These are phyloP conservation scores for Rhazya stricta DNA, from an alignment of 257 asterid genomes.

Conservation along the genomic window DNA sequence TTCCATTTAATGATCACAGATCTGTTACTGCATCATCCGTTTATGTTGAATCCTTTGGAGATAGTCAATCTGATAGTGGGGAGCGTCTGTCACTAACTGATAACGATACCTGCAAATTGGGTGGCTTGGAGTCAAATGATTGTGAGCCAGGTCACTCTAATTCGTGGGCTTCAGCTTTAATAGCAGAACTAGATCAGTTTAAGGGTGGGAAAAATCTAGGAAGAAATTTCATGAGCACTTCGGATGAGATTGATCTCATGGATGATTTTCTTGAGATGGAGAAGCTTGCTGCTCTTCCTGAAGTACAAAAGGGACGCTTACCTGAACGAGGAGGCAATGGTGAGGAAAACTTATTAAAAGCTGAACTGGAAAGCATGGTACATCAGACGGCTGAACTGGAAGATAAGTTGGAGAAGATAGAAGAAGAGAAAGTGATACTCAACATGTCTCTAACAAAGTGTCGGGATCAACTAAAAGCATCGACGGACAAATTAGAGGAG, in stretches of 20 bases:
- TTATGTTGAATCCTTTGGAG: slow-evolving; percentile 49
- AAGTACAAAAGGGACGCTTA: slow-evolving; percentile 21
- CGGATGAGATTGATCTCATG: slow-evolving; percentile 66
- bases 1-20: slow-evolving; percentile 30
- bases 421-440: slow-evolving; percentile 45
- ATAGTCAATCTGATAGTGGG: slow-evolving; percentile 58
- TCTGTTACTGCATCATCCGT: slow-evolving; percentile 45
- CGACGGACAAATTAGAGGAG: slow-evolving; percentile 49
- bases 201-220: slow-evolving; percentile 29
- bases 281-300: slow-evolving; percentile 54
- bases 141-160: slow-evolving; percentile 20
- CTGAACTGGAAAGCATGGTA: slow-evolving; percentile 33
- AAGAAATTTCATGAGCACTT: slow-evolving; percentile 32
- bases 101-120: slow-evolving; percentile 27
- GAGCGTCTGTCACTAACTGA: slow-evolving; percentile 35
- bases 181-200: slow-evolving; percentile 25
- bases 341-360: slow-evolving; percentile 23
- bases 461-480: slow-evolving; percentile 45
- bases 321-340: slow-evolving; percentile 16
- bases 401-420: slow-evolving; percentile 41
- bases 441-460: slow-evolving; percentile 42
- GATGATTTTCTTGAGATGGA: slow-evolving; percentile 96
- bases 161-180: slow-evolving; percentile 17
- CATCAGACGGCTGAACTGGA: slow-evolving; percentile 39
- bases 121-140: slow-evolving; percentile 33